Base-by-base conservation (phyloP, 768 basidiomycete species). In the Termitomyces bulborhizus region DNA sequence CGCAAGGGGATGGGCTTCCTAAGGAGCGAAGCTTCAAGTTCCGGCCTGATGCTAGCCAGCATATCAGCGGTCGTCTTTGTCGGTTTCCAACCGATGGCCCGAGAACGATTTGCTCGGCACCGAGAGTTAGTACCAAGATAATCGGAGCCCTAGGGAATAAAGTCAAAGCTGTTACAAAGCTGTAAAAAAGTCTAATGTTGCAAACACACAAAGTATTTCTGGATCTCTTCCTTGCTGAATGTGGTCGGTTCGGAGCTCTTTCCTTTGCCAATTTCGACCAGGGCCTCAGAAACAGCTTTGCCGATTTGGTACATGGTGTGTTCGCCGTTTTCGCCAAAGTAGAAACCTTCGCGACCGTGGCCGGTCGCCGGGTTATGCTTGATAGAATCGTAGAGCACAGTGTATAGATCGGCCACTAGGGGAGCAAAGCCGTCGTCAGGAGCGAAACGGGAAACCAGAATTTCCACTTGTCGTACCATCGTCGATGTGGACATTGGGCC, bases 401-500 rank as follows among this genome's bases (percentile, higher is more conserved):
- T 41, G 42, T 54, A 65, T 4, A 65, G 44, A 13, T 65, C 64
- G 5, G 70, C 68, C 47, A 77, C 81, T 80, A 54, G 13, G 32
- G 32, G 21, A 21, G 21, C 21, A 16, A n/a, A 18, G 12, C 9
- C 6, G 37, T 45, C 37, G 46, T 37, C 13, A 42, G n/a, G 16
- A 27, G 24, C 32, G 34, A 46, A 31, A 34, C 48, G 45, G 7
- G 45, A 34, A 1, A 44, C n/a, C 27, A 32, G 26, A 8, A 16
- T 21, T 16, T 21, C 21, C 54, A 71, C 48, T 53, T 26, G 15
- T 53, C 73, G 50, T 54, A 82, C 82, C 60, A 43, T 85, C 83
- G 39, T 80, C 68, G 39, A 83, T 72, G 57, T 81, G 63, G 5
- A 84, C 79, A 56, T 82, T 69, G 0, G 78, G 75, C 85, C 83